Percentiles rank a stretch among this genome's conserved stretches.
These are phyloP conservation scores for Claviceps humidiphila DNA, from an alignment of 2,329 filamentous ascomycete genomes.

Conservation along the genomic window DNA sequence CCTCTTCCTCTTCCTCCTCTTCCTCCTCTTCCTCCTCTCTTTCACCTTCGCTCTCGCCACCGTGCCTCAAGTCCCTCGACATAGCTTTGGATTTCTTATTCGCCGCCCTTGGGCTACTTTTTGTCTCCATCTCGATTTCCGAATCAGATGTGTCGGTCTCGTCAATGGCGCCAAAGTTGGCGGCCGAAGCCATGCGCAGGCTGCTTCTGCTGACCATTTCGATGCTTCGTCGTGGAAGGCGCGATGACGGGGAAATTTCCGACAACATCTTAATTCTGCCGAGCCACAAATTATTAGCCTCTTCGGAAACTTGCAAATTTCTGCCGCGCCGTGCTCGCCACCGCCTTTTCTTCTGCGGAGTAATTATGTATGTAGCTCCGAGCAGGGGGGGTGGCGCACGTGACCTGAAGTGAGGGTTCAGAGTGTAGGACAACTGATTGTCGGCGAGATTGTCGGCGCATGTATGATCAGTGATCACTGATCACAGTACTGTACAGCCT, in stretches of 20 bases:
- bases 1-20: slow-evolving; percentile 43
- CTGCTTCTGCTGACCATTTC: slow-evolving; percentile 33
- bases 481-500: background rate
- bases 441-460: too few relatives aligned
- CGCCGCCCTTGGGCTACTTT: slow-evolving; percentile 25
- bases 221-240: background rate
- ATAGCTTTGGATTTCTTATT: slow-evolving; percentile 15
- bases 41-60: slow-evolving; percentile 9
- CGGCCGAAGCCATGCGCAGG: slow-evolving; percentile 39
- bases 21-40: slow-evolving; percentile 39
- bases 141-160: slow-evolving; percentile 54
- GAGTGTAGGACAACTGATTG: too few relatives aligned
- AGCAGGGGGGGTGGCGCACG: too few relatives aligned
- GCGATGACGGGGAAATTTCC: background rate
- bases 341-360: background rate
- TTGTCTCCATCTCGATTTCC: slow-evolving; percentile 65
- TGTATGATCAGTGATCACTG: background rate
- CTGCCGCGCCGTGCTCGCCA: slow-evolving; percentile 3
- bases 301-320: slow-evolving; percentile 6
- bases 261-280: background rate
- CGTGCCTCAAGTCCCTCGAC: slow-evolving; percentile 16
- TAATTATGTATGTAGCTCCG: too few relatives aligned
- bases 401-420: too few relatives aligned
- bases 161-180: slow-evolving; percentile 43
- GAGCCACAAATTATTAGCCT: slow-evolving; percentile 1